Percentiles rank a stretch among this genome's conserved stretches.
phyloP scores from a whole-genome alignment of 345 rosid genomes.

The Laguncularia racemosa region DNA sequence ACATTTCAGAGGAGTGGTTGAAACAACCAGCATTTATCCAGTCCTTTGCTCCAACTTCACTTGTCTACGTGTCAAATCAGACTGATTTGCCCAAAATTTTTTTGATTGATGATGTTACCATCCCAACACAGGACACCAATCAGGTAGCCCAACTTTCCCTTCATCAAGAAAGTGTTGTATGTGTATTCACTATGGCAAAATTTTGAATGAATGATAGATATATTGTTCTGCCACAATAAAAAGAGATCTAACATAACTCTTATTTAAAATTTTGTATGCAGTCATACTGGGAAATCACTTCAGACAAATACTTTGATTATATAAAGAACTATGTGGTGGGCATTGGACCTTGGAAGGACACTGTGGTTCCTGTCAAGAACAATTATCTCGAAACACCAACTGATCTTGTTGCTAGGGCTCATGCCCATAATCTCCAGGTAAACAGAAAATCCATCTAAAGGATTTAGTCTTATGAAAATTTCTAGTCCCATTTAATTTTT shows the following conservation, averaged over 20 bases:
- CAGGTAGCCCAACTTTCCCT: slow-evolving; percentile 36
- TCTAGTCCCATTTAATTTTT: no score
- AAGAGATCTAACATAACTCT: background rate
- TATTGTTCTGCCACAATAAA: background rate
- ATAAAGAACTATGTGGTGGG: slow-evolving; percentile 78
- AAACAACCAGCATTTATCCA: slow-evolving; percentile 82
- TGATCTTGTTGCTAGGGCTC: slow-evolving; percentile 87
- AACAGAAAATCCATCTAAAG: background rate
- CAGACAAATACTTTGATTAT: slow-evolving; percentile 63
- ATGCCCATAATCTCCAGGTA: slow-evolving; percentile 74
- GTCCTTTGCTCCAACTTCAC: slow-evolving; percentile 92
- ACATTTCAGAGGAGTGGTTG: slow-evolving; percentile 74
- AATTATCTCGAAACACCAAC: slow-evolving; percentile 61
- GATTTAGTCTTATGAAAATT: background rate
- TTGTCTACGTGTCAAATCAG: slow-evolving; percentile 48
- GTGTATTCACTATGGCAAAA: background rate
- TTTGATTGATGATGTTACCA: slow-evolving; percentile 63
- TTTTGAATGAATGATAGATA: background rate
- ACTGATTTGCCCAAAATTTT: slow-evolving; percentile 77
- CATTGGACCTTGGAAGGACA: slow-evolving; percentile 99
- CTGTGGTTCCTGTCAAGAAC: slow-evolving; percentile 59
- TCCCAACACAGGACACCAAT: slow-evolving; percentile 80
- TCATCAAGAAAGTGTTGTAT: background rate
- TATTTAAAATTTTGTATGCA: slow-evolving; percentile 19
- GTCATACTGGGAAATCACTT: slow-evolving; percentile 86